Evolutionary conservation across 2,329 filamentous ascomycete genomes (phyloP), one percentile per base, ranked within the genome.

Genomic region (Sporothrix brasiliensis): DNA sequence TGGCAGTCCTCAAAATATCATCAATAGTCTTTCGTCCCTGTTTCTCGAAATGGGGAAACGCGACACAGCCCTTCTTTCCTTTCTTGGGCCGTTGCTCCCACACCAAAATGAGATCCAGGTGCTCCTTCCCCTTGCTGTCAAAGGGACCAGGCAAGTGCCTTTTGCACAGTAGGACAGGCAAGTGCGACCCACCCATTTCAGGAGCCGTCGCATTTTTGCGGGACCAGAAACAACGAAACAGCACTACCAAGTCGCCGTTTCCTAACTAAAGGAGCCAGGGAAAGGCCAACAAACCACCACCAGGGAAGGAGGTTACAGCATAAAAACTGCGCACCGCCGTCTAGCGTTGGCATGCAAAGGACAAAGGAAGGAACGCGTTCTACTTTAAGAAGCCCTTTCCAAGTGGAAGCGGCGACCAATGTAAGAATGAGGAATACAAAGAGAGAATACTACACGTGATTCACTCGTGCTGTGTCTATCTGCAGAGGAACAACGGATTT

Each of bases 141-240:
- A 66, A 58, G 66, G 65, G 21, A 70, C 47, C 27, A 30, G n/a
- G 24, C 19, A 41, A 49, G 65, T 58, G 67, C 41, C 11, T 44
- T 27, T 21, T 50, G 21, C 19, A 56, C 24, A 21, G 27, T 11
- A 41, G 19, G 39, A 24, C 11, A 21, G 65, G 66, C 27, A 65
- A 30, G 70, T 49, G 67, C 67, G 67, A 67, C 63, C 70, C 70
- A 68, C 70, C 54, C n/a, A 27, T 58, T 60, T 72, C 68, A 72
- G 70, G 70, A 72, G 70, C 70, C 67, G 70, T 54, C 30, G 30
- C 69, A 50, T 71, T 69, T 56, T 58, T 68, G 70, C 68, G 68
- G 70, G 68, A 63, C 70, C 6, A 27, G 61, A 60, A 69, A 67
- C 60, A 41, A 24, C 70, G 61, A 71, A 71, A 71, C 67, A 61